These are phyloP conservation scores for Isatis tinctoria DNA, from an alignment of 345 rosid genomes.

Conservation along the genomic window DNA sequence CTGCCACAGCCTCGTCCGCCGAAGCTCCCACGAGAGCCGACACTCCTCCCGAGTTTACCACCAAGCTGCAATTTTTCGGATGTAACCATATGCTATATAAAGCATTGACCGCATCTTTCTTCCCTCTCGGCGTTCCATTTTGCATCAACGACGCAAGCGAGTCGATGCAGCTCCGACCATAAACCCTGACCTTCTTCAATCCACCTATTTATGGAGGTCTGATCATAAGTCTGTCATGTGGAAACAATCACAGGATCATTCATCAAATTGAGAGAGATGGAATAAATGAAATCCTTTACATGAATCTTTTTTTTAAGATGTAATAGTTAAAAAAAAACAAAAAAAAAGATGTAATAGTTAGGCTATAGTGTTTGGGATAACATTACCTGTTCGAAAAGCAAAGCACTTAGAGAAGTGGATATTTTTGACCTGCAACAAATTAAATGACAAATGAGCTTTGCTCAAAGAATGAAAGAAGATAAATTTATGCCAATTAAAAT, in stretches of 20 bases:
- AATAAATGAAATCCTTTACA: neutral
- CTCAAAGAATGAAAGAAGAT: too few relatives aligned
- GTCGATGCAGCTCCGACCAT: neutral
- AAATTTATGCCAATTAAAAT: too few relatives aligned
- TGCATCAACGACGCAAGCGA: slow-evolving; percentile 32
- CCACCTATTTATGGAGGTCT: neutral
- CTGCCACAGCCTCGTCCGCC: slow-evolving; percentile 54
- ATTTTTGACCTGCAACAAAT: too few relatives aligned
- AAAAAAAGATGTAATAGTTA: too few relatives aligned
- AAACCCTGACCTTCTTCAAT: neutral
- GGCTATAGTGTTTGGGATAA: too few relatives aligned
- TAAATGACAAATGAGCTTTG: too few relatives aligned
- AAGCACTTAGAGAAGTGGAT: too few relatives aligned
- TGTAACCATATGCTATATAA: slow-evolving; percentile 66
- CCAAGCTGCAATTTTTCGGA: slow-evolving; percentile 50
- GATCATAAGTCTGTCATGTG: neutral
- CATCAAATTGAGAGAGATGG: neutral
- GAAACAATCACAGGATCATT: neutral
- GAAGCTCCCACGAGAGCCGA: slow-evolving; percentile 60
- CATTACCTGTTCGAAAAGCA: too few relatives aligned
- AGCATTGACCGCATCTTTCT: slow-evolving; percentile 71
- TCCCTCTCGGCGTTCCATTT: slow-evolving; percentile 65
- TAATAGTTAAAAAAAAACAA: too few relatives aligned
- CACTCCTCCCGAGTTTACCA: slow-evolving; percentile 58
- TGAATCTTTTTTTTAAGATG: too few relatives aligned